These are phyloP conservation scores for Nicotiana undulata DNA, from an alignment of 257 asterid genomes.

Conservation along the genomic window DNA sequence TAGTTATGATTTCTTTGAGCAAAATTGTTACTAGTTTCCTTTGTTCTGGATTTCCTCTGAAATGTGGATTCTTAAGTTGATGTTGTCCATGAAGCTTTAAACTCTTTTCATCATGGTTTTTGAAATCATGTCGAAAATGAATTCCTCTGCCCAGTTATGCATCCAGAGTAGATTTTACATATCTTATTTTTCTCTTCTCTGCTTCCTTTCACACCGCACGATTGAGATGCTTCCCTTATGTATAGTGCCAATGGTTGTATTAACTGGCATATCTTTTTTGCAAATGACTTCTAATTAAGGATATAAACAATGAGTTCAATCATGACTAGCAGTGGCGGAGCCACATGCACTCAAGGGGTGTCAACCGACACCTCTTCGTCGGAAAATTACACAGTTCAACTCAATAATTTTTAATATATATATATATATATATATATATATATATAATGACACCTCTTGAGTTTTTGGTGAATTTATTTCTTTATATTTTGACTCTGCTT, in stretches of 20 bases:
- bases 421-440: no score
- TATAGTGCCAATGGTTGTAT: neutral
- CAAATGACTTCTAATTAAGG: neutral
- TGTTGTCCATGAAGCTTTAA: neutral
- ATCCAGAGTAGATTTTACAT: neutral
- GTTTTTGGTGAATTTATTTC: no score
- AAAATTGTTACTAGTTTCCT: neutral
- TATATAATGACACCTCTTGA: no score
- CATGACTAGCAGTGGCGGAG: no score
- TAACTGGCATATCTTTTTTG: neutral
- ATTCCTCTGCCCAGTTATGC: neutral
- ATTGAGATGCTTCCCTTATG: neutral
- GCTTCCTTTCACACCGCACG: neutral
- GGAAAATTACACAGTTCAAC: no score
- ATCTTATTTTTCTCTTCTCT: neutral
- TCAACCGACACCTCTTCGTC: no score
- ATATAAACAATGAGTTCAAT: neutral
- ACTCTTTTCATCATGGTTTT: neutral
- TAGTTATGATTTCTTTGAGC: neutral
- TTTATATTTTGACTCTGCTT: no score
- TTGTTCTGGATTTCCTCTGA: neutral
- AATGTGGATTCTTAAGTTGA: neutral
- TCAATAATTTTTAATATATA: no score
- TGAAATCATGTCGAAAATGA: neutral
- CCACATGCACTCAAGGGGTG: no score